Evolutionary conservation across 768 basidiomycete genomes (phyloP), one percentile per base, ranked within the genome.

Genomic region (Calocybe gangraenosa): DNA sequence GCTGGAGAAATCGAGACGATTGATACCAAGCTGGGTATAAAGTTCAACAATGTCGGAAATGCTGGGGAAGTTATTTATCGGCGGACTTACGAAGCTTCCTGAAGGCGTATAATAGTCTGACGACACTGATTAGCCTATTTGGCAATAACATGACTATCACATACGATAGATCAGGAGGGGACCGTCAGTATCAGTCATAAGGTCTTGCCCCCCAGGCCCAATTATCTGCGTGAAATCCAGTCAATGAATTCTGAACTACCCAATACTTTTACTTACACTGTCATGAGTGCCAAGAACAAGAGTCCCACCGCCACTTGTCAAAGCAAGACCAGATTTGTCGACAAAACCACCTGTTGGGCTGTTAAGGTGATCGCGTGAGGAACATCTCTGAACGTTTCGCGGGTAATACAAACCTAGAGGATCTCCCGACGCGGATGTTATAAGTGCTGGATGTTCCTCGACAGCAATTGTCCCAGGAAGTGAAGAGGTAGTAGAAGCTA

Each of bases 361-460:
- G 40, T 31, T 32, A 47, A 11, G 17, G 14, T 18, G 14, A 32
- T 37, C 14, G 10, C 5, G 8, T 32, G 11, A 42, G n/a, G 15
- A 9, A 40, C 9, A 30, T 14, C 17, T 31, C n/a, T 3, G 5
- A 18, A 32, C 38, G 19, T 3, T 1, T 39, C 30, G 8, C 32
- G 21, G 17, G 28, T 44, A 19, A 10, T 7, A 33, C 40, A 20
- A 15, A 74, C 74, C 60, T 67, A 3, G 65, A 54, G 4, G 75
- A 70, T 22, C 79, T 66, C 17, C 76, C 76, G 22, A 82, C 78
- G 7, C 77, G 70, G 44, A 80, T 82, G 48, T 79, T 82, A 54
- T 81, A 81, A 0, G 78, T 81, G 59, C 75, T 76, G 8, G 60
- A 63, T 13, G 67, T 69, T 3, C 77, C 78, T 18, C 57, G 37